These are phyloP conservation scores for Moniliophthora roreri DNA, from an alignment of 1,284 basidiomycete genomes.

Conservation along the genomic window DNA sequence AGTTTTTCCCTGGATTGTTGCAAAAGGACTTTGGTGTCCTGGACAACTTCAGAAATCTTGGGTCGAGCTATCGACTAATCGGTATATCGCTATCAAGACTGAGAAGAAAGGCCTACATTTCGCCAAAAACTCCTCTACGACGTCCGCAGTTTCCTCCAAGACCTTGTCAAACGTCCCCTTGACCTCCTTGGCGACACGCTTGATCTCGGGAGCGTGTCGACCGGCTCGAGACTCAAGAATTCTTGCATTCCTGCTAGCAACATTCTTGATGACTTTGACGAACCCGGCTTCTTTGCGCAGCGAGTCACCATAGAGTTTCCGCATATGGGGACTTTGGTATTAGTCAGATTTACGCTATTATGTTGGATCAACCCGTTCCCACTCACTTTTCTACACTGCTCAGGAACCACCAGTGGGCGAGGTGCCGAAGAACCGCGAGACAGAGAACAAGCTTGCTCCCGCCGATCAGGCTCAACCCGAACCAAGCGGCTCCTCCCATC, in stretches of 20 bases:
- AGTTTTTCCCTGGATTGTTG: slow-evolving; percentile 88
- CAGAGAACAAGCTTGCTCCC: slow-evolving; percentile 84
- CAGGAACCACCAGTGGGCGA: slow-evolving; percentile 92
- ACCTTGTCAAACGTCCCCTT: slow-evolving; percentile 94
- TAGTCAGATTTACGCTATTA: background rate
- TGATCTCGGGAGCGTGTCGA: slow-evolving; percentile 73
- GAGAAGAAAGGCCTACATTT: slow-evolving; percentile 60
- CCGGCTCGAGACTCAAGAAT: slow-evolving; percentile 68
- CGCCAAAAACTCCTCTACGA: slow-evolving; percentile 89
- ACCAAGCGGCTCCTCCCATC: slow-evolving; percentile 94
- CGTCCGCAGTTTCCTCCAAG: slow-evolving; percentile 88
- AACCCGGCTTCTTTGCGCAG: slow-evolving; percentile 94
- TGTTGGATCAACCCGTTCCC: slow-evolving; percentile 1
- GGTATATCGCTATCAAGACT: background rate
- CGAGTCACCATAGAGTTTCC: slow-evolving; percentile 89
- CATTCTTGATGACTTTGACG: slow-evolving; percentile 93
- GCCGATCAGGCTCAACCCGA: slow-evolving; percentile 89
- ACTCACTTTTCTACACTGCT: slow-evolving; percentile 83
- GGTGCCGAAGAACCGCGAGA: slow-evolving; percentile 83
- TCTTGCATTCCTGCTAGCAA: slow-evolving; percentile 79
- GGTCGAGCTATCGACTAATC: slow-evolving; percentile 41
- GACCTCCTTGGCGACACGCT: slow-evolving; percentile 84
- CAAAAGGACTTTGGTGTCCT: slow-evolving; percentile 91
- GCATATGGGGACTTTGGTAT: slow-evolving; percentile 87
- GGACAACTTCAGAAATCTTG: slow-evolving; percentile 77